phyloP scores from a whole-genome alignment of 306 rosid species.

The Benincasa hispida region DNA sequence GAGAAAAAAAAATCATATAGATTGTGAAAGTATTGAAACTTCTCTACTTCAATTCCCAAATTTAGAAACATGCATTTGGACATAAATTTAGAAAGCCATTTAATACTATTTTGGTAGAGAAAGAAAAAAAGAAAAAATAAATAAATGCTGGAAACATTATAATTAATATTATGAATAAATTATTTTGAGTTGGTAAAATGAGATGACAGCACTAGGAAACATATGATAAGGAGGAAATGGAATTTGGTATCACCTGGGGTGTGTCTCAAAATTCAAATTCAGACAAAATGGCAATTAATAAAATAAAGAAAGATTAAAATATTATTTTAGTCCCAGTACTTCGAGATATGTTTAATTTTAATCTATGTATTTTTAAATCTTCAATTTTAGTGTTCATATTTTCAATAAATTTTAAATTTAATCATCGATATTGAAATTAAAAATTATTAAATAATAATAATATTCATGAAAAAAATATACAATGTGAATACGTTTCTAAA shows the following conservation, averaged over 20 bases:
- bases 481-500: too few relatives aligned
- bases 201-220: slow-evolving; percentile 2
- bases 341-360: too few relatives aligned
- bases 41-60: not conserved
- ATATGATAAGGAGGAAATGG: slow-evolving; percentile 2
- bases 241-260: not conserved
- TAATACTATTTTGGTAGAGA: not conserved
- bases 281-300: not conserved
- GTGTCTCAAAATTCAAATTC: not conserved
- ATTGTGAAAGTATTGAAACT: too few relatives aligned
- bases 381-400: too few relatives aligned
- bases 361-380: too few relatives aligned
- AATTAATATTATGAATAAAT: not conserved
- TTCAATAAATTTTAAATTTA: too few relatives aligned
- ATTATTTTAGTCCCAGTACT: too few relatives aligned
- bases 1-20: not conserved
- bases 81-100: not conserved
- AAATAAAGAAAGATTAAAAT: too few relatives aligned
- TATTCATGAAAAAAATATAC: too few relatives aligned
- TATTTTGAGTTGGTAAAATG: not conserved
- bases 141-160: not conserved
- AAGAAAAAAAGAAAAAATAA: not conserved
- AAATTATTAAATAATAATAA: not conserved
- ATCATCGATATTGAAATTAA: too few relatives aligned
- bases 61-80: not conserved